Conservation (phyloP, 1,284 basidiomycete genomes). For the Prillingera fragicola region DNA sequence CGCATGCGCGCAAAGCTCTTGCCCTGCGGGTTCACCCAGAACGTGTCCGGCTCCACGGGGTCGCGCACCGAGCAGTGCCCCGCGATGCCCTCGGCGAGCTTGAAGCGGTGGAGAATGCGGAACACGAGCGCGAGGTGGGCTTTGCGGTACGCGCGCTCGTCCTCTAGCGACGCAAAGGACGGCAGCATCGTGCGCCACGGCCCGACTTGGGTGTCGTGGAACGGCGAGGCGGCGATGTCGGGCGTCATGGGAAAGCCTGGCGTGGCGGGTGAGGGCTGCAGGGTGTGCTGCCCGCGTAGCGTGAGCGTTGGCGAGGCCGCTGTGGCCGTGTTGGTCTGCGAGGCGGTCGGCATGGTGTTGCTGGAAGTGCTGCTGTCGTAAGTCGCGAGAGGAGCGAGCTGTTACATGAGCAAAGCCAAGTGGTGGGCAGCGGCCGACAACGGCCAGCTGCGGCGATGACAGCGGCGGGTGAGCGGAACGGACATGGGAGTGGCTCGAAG, state of each 20-base stretch:
- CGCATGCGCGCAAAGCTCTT: slow-evolving; percentile 38
- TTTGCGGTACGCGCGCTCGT: slow-evolving; percentile 37
- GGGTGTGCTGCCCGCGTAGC: slow-evolving; percentile 7
- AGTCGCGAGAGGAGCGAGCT: neutral
- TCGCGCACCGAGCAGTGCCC: slow-evolving; percentile 40
- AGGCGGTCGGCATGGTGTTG: slow-evolving; percentile 1
- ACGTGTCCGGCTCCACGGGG: slow-evolving; percentile 38
- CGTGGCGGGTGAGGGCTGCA: slow-evolving; percentile 8
- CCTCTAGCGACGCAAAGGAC: slow-evolving; percentile 24
- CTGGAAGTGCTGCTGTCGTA: neutral
- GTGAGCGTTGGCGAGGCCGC: slow-evolving; percentile 8
- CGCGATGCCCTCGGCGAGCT: slow-evolving; percentile 37
- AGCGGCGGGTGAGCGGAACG: no score
- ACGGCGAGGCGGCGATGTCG: slow-evolving; percentile 28
- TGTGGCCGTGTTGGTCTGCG: slow-evolving; percentile 1
- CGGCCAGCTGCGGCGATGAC: no score
- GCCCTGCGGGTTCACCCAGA: slow-evolving; percentile 43
- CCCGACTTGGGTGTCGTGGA: slow-evolving; percentile 31
- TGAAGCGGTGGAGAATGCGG: slow-evolving; percentile 32
- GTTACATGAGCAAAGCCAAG: no score
- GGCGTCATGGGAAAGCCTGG: slow-evolving; percentile 28
- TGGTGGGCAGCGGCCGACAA: no score
- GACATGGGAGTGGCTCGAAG: no score
- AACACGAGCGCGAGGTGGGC: slow-evolving; percentile 41
- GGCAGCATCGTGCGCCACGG: slow-evolving; percentile 33